Base-by-base conservation (phyloP, 2,329 filamentous ascomycete genomes). In the Fusarium penzigii region DNA sequence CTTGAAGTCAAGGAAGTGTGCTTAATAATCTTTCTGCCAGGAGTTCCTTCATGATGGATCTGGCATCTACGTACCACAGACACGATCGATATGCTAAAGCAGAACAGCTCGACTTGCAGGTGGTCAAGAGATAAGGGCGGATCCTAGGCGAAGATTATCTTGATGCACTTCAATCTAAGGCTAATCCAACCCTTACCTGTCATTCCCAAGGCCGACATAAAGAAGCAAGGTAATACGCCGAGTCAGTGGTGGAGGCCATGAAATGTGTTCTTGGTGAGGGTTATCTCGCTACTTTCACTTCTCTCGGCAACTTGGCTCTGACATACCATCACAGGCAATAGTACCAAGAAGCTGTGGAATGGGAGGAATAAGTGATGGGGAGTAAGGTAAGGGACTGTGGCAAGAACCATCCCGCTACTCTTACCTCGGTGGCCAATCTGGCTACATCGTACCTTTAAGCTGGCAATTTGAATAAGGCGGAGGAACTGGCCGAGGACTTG, bases 41-140 rank as follows among this genome's bases (percentile, higher is more conserved):
- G 20, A 25, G 20, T 25, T 25, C 20, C 20, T 25, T 25, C 20
- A 25, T 44, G 17, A 13, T 17, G 13, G 32, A 44, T 20, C 20
- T 44, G 20, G 42, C 42, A 20, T n/a, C 20, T n/a, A 32, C 20
- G 13, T 32, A 44, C 25, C 16, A 13, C 13, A 17, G 20, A 17
- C 36, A 47, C 39, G 39, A 29, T 14, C 46, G 29, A 32, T 39
- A 41, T 14, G 41, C 11, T 7, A 32, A 49, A 6, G 47, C 49
- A 41, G 49, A 51, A 40, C n/a, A 13, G 44, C 44, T 51, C 11
- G 4, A 39, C 6, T 6, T n/a, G 17, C 32, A 47, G 32, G 44
- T 34, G n/a, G 8, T 42, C 8, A 29, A 42, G 39, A 17, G 8
- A 11, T 10, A 20, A 11, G 17, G 34, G 9, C 16, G n/a, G 25